Conservation (phyloP, 345 rosid genomes). For the Gossypioides kirkii region DNA sequence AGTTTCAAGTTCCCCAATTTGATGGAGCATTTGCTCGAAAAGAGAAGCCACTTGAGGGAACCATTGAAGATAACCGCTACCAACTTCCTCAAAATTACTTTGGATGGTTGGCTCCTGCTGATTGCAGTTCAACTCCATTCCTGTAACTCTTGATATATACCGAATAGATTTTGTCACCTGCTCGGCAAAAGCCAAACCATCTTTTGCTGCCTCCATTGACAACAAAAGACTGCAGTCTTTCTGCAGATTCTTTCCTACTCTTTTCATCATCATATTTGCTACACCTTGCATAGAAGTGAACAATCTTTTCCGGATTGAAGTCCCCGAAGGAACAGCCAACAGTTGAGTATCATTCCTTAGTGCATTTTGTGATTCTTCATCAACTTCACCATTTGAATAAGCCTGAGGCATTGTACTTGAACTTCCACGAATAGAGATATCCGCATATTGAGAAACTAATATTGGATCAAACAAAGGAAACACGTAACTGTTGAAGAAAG, state of each 20-base stretch:
- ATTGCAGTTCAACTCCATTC: not conserved
- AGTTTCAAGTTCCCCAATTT: not conserved
- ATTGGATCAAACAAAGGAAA: conserved; percentile 7
- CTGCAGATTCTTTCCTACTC: not conserved
- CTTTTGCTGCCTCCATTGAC: not conserved
- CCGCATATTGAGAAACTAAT: not conserved
- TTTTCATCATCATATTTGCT: not conserved
- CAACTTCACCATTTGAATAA: not conserved
- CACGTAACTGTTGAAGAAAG: not conserved
- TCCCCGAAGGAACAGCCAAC: conserved; percentile 5
- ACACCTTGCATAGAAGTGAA: not conserved
- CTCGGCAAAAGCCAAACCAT: not conserved
- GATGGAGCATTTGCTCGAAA: not conserved
- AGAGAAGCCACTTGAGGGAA: not conserved
- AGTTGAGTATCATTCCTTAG: not conserved
- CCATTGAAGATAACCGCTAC: not conserved
- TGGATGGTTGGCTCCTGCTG: not conserved
- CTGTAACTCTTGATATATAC: not conserved
- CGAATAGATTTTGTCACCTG: not conserved
- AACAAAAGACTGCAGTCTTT: not conserved
- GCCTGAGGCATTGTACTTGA: not conserved
- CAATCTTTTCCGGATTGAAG: conserved; percentile 4
- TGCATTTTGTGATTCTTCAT: not conserved
- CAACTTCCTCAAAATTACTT: not conserved
- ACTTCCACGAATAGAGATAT: not conserved